A percentile compares a stretch with the other conserved stretches of the same genome.
phyloP scores from a whole-genome alignment of 2,329 filamentous ascomycete species.

The Ophiostoma ips region DNA sequence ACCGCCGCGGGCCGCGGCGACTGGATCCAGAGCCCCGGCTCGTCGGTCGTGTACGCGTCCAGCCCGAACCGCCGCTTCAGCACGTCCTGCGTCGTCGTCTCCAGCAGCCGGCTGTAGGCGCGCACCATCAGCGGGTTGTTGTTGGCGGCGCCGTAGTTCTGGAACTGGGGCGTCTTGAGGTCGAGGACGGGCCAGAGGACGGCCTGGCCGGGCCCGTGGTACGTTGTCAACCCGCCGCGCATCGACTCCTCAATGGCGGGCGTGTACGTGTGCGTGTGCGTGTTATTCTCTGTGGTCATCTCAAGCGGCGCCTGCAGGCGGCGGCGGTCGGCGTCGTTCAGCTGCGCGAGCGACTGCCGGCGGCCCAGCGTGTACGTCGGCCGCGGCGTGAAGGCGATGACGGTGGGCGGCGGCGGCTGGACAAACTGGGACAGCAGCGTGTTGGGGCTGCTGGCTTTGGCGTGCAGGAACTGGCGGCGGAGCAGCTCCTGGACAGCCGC shows the following conservation, averaged over 20 bases:
- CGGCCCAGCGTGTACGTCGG: conserved; percentile 86
- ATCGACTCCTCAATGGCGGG: conserved; percentile 56
- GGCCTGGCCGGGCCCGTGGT: conserved; percentile 86
- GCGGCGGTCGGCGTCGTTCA: conserved; percentile 31
- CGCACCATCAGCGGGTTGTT: conserved; percentile 51
- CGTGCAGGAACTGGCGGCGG: conserved; percentile 38
- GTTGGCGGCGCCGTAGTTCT: conserved; percentile 15
- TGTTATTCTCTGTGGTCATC: too few species aligned
- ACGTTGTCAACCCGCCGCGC: conserved; percentile 86
- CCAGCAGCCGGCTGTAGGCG: conserved; percentile 65
- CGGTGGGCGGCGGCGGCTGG: conserved; percentile 44
- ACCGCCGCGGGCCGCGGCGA: conserved; percentile 12
- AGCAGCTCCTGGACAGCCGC: conserved; percentile 25
- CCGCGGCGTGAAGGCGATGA: conserved; percentile 70
- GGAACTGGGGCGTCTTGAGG: conserved; percentile 35
- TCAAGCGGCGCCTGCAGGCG: conserved; percentile 29
- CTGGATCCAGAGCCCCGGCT: conserved; percentile 74
- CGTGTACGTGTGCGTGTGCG: conserved; percentile 20
- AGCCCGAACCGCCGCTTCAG: conserved; percentile 46
- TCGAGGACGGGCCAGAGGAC: conserved; percentile 91
- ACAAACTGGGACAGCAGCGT: conserved; percentile 9
- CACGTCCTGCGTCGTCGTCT: conserved; percentile 57
- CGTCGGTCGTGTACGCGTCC: conserved; percentile 47
- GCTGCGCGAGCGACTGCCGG: conserved; percentile 43
- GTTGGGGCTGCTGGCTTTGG: conserved; percentile 29